Conservation (phyloP, 306 rosid species). For the Prunus fruticosa region DNA sequence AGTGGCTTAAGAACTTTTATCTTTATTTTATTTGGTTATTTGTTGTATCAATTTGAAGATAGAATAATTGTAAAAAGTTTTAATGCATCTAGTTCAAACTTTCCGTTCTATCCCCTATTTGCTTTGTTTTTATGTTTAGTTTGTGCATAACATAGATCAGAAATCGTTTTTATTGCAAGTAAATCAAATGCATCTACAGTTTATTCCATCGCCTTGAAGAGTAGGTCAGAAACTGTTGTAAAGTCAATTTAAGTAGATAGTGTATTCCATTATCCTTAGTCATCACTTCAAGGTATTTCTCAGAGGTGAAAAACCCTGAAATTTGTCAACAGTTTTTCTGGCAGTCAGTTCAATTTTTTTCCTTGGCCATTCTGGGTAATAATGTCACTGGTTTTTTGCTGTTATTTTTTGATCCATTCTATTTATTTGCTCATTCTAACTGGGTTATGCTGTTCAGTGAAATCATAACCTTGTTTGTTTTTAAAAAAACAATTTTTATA, state of each 20-base stretch:
- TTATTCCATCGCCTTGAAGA: too few species aligned
- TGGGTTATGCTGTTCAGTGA: neutral
- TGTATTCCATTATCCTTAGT: neutral
- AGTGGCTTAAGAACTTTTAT: neutral
- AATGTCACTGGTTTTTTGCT: neutral
- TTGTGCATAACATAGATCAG: neutral
- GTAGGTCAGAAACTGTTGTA: neutral
- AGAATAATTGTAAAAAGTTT: too few species aligned
- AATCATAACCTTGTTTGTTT: neutral
- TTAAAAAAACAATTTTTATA: neutral
- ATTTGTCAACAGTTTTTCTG: neutral
- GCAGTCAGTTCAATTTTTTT: neutral
- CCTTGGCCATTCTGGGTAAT: conserved; percentile 1
- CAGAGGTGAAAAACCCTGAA: neutral
- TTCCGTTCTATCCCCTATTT: neutral
- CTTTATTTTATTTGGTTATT: neutral
- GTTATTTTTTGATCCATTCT: neutral
- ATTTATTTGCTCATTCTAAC: neutral
- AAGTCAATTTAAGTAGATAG: neutral
- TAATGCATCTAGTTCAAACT: too few species aligned
- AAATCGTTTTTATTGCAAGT: neutral
- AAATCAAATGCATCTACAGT: neutral
- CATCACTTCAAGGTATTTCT: neutral
- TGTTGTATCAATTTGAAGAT: neutral
- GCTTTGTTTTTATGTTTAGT: neutral